A percentile compares a stretch with the other conserved stretches of the same genome.
Conservation (phyloP, 495 filamentous ascomycete genomes). For the Penicillium cosmopolitanum region DNA sequence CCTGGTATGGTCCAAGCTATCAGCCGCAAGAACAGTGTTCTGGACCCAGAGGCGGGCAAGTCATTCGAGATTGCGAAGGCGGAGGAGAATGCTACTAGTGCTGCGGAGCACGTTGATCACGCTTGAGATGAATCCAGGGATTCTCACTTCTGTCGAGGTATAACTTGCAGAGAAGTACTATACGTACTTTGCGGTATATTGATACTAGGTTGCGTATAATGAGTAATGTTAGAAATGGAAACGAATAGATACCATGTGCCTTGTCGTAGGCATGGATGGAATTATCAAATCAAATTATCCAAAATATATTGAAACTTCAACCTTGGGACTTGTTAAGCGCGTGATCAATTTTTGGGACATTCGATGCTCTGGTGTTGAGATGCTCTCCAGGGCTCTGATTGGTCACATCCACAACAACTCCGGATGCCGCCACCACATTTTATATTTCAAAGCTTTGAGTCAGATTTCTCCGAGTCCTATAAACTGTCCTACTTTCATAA, state of each 20-base stretch:
- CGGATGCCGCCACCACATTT: neutral
- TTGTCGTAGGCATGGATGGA: neutral
- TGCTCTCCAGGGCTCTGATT: slow-evolving; percentile 24
- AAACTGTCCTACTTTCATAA: neutral
- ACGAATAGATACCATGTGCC: neutral
- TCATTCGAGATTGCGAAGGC: slow-evolving; percentile 22
- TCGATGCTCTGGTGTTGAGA: neutral
- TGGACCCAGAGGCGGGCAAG: slow-evolving; percentile 52
- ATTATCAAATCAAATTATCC: neutral
- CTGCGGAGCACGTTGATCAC: slow-evolving; percentile 34
- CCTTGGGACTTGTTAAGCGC: too few relatives aligned
- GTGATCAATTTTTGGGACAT: too few relatives aligned
- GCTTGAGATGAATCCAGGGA: slow-evolving; percentile 10
- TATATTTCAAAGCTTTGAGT: slow-evolving; percentile 4
- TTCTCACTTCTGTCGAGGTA: neutral
- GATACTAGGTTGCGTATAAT: neutral
- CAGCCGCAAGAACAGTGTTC: slow-evolving; percentile 48
- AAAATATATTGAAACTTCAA: neutral
- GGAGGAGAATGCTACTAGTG: slow-evolving; percentile 13
- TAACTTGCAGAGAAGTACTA: too few relatives aligned
- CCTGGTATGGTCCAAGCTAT: slow-evolving; percentile 49
- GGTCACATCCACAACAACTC: slow-evolving; percentile 35
- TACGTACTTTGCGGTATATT: neutral
- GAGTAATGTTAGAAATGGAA: slow-evolving; percentile 7
- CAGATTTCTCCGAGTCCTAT: too few relatives aligned